A percentile compares a stretch with the other conserved stretches of the same genome.
Conservation (phyloP, 78 protist species). For the Andalucia godoyi region DNA sequence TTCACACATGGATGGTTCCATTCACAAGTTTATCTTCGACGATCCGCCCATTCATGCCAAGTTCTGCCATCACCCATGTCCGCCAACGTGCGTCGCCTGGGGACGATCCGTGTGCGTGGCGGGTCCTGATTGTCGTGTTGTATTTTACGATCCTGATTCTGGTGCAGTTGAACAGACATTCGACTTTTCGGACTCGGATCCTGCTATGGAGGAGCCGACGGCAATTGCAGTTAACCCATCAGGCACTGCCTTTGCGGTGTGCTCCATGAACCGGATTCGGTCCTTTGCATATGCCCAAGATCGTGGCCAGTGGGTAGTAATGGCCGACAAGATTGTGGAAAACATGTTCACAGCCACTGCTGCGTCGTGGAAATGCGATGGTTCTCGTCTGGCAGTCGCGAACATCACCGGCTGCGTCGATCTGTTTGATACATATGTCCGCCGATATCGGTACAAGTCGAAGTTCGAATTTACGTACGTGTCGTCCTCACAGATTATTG, state of each 20-base stretch:
- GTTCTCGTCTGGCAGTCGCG: slow-evolving; percentile 32
- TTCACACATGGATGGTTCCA: slow-evolving; percentile 16
- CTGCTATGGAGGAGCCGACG: slow-evolving; percentile 33
- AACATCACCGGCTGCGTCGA: slow-evolving; percentile 60
- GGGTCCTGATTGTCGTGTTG: slow-evolving; percentile 35
- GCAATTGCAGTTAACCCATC: slow-evolving; percentile 34
- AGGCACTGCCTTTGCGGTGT: slow-evolving; percentile 47
- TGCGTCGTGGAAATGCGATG: slow-evolving; percentile 61
- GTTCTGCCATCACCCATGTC: slow-evolving; percentile 22
- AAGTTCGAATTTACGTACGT: slow-evolving; percentile 67
- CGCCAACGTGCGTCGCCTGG: slow-evolving; percentile 46
- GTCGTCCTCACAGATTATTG: slow-evolving; percentile 44
- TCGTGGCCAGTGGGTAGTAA: slow-evolving; percentile 43
- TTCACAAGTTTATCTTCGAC: neutral
- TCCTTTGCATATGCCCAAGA: slow-evolving; percentile 32
- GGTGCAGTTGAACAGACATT: slow-evolving; percentile 25
- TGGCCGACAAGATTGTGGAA: slow-evolving; percentile 10
- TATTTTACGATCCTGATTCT: slow-evolving; percentile 19
- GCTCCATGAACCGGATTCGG: slow-evolving; percentile 32
- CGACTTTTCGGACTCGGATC: slow-evolving; percentile 27
- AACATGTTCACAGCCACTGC: slow-evolving; percentile 44
- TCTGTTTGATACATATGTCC: slow-evolving; percentile 51
- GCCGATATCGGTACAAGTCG: slow-evolving; percentile 41
- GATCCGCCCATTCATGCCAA: neutral
- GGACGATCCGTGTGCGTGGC: slow-evolving; percentile 47